Evolutionary conservation across 495 filamentous ascomycete genomes (phyloP), one percentile per base, ranked within the genome.

Genomic region (Daldinia grandis): DNA sequence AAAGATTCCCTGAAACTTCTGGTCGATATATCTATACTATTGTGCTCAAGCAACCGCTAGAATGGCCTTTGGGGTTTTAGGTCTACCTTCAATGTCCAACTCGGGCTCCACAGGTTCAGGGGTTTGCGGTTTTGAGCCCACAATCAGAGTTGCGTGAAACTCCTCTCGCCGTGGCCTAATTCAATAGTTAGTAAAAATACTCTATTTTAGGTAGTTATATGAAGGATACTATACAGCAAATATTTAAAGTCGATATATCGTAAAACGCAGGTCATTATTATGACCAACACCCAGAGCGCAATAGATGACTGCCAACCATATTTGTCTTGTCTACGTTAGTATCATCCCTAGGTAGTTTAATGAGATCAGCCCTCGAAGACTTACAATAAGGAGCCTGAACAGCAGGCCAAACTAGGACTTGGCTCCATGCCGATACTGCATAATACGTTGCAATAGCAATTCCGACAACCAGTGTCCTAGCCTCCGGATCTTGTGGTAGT

Each of bases 341-440:
- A 64, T 58, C 21, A 35, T 14, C 50, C 21, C 4, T 4, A 15
- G n/a, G n/a, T n/a, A n/a, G 14, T 30, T 40, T 5, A 12, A 7
- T 1, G 7, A 15, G 44, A 47, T 19, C 4, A 19, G 19, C 14
- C 14, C 12, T 4, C 12, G 25, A 8, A 17, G 19, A 72, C 76
- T 12, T 66, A 81, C 80, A 81, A 30, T 78, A 78, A 21, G 80
- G 80, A 5, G 80, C 80, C 57, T 81, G 73, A 7, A 76, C 71
- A 14, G 80, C 80, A 1, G 80, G 80, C 80, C 80, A 81, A n/a
- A 81, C 73, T 4, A 81, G 75, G 1, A 81, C 80, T 54, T 81
- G 80, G 5, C 76, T 79, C 80, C 80, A 81, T 0, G 80, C 73
- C 15, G 79, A 69, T 3, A 81, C 64, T 7, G 78, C 80, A 49